Conservation (phyloP, 768 basidiomycete species). For the Agaricus subrufescens region DNA sequence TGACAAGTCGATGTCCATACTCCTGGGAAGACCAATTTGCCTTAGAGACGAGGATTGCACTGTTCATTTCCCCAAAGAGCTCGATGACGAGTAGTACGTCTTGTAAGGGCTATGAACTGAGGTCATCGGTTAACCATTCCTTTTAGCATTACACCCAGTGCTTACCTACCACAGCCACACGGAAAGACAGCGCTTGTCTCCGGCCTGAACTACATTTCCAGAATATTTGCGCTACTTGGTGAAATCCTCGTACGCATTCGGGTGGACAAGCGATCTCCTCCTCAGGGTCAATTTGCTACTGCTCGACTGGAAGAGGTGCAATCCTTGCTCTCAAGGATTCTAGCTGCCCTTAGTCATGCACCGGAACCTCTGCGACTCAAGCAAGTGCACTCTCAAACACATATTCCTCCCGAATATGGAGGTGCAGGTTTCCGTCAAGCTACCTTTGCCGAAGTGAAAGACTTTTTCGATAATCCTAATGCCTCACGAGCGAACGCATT, state of each 20-base stretch:
- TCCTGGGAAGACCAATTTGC: slow-evolving; percentile 80
- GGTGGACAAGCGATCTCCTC: slow-evolving; percentile 82
- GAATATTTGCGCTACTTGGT: slow-evolving; percentile 81
- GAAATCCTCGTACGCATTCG: slow-evolving; percentile 85
- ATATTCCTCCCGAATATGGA: slow-evolving; percentile 55
- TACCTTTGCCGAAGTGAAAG: slow-evolving; percentile 84
- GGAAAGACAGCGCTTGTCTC: slow-evolving; percentile 82
- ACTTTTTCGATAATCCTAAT: slow-evolving; percentile 90
- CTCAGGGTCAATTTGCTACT: slow-evolving; percentile 81
- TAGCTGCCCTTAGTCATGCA: slow-evolving; percentile 67
- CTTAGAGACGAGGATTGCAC: slow-evolving; percentile 90
- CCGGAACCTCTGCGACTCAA: slow-evolving; percentile 76
- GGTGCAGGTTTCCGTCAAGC: slow-evolving; percentile 75
- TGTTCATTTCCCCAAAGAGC: slow-evolving; percentile 80
- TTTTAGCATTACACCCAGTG: slow-evolving; percentile 73
- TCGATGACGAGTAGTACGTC: slow-evolving; percentile 86
- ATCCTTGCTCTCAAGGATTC: slow-evolving; percentile 71
- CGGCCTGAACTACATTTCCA: slow-evolving; percentile 82
- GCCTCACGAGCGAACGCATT: slow-evolving; percentile 80
- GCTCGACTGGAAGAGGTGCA: slow-evolving; percentile 82
- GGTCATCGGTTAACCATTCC: slow-evolving; percentile 19
- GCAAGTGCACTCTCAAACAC: slow-evolving; percentile 41
- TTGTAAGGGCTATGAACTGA: slow-evolving; percentile 20
- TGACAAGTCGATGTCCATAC: slow-evolving; percentile 86
- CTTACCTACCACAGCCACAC: slow-evolving; percentile 83